These are phyloP conservation scores for Fusarium annulatum DNA, from an alignment of 2,329 filamentous ascomycete species.

Conservation along the genomic window DNA sequence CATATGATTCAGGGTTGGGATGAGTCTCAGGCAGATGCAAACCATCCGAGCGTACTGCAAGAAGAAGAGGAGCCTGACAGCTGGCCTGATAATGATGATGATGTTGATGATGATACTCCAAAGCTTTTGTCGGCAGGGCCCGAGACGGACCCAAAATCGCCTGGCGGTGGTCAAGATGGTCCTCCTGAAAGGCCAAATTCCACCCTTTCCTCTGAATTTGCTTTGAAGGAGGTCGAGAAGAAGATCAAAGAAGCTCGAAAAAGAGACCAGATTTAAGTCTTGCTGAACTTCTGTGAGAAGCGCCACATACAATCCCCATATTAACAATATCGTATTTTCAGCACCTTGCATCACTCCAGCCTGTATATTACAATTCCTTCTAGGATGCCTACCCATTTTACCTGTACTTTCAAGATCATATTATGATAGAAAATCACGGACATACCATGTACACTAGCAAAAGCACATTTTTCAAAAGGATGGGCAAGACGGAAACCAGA, in stretches of 20 bases:
- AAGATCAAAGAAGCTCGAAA: background rate
- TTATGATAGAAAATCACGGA: background rate
- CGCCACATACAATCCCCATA: background rate
- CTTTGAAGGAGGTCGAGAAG: background rate
- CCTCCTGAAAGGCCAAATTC: background rate
- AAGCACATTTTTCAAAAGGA: background rate
- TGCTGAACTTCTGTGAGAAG: background rate
- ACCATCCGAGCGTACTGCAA: background rate
- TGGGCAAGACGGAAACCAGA: background rate
- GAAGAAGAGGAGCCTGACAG: background rate
- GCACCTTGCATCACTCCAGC: background rate
- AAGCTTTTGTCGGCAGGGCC: background rate
- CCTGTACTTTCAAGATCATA: background rate
- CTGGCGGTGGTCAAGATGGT: background rate
- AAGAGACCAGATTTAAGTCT: background rate
- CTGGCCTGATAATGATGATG: constrained; percentile 8
- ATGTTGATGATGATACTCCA: background rate
- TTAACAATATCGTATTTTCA: background rate
- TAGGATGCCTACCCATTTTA: background rate
- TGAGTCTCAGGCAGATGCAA: background rate
- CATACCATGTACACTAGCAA: constrained; percentile 32
- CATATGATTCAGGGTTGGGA: constrained; percentile 37
- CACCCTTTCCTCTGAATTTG: background rate
- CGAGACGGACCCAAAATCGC: background rate
- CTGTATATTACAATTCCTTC: constrained; percentile 25